These are phyloP conservation scores for Hypoxylon sp. DNA, from an alignment of 2,329 filamentous ascomycete genomes.

Conservation along the genomic window DNA sequence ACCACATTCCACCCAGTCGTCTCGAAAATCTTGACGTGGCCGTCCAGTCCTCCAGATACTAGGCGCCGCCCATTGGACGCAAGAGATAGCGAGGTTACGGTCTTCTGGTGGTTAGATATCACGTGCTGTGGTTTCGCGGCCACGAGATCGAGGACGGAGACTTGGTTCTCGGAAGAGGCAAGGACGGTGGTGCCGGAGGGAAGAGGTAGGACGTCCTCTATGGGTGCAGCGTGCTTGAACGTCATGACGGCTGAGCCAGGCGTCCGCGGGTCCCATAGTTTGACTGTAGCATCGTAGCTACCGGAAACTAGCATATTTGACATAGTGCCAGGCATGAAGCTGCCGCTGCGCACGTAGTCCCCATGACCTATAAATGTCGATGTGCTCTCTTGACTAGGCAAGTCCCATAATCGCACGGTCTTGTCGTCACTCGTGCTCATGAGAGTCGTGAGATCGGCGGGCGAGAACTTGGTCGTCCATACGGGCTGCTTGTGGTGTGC, in stretches of 20 bases:
- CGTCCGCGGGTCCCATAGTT: constrained; percentile 90
- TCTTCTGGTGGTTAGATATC: constrained; percentile 97
- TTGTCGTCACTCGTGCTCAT: constrained; percentile 93
- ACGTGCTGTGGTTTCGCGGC: constrained; percentile 88
- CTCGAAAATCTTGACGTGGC: constrained; percentile 97
- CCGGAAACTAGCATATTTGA: constrained; percentile 87
- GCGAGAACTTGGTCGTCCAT: constrained; percentile 93
- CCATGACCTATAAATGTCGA: constrained; percentile 86
- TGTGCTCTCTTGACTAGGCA: constrained; percentile 81
- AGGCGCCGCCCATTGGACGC: constrained; percentile 85
- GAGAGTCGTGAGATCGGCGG: constrained; percentile 84
- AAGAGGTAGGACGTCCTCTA: constrained; percentile 90
- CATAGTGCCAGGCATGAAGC: constrained; percentile 81
- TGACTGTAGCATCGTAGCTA: constrained; percentile 93
- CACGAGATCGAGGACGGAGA: constrained; percentile 92
- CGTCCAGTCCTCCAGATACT: constrained; percentile 90
- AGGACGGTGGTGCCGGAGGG: constrained; percentile 88
- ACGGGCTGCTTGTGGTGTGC: constrained; percentile 93
- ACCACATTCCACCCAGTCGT: constrained; percentile 96
- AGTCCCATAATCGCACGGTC: constrained; percentile 93
- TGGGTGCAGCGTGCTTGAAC: constrained; percentile 91
- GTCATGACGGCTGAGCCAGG: constrained; percentile 81
- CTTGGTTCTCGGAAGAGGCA: constrained; percentile 85
- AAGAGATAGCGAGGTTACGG: constrained; percentile 86
- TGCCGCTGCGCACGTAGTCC: constrained; percentile 91